Conservation (phyloP, 805 yeast genomes). For the Cyberlindnera mrakii region DNA sequence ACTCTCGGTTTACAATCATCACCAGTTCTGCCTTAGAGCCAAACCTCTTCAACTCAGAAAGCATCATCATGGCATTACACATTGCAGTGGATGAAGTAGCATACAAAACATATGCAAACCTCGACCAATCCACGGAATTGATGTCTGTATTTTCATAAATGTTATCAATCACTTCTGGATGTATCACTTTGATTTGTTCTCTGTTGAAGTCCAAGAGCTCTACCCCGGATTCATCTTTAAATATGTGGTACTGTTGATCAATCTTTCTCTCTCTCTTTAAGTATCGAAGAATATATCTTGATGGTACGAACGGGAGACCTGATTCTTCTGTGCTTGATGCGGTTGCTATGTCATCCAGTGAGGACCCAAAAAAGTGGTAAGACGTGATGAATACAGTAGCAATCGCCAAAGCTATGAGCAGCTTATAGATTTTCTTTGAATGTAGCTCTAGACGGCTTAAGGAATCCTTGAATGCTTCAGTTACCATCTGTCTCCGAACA, state of each 20-base stretch:
- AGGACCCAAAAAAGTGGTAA: too few relatives aligned
- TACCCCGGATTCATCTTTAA: not conserved
- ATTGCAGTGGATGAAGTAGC: constrained; percentile 48
- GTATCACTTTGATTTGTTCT: constrained; percentile 16
- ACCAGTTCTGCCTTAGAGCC: constrained; percentile 41
- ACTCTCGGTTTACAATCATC: constrained; percentile 32
- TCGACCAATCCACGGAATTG: constrained; percentile 32
- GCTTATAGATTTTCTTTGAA: too few relatives aligned
- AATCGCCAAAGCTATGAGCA: too few relatives aligned
- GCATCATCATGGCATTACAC: constrained; percentile 46
- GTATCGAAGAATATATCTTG: not conserved
- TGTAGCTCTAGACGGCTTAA: too few relatives aligned
- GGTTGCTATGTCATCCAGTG: too few relatives aligned
- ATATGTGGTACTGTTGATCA: not conserved
- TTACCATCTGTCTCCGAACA: too few relatives aligned
- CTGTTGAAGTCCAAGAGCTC: constrained; percentile 18
- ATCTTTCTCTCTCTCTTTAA: constrained; percentile 1
- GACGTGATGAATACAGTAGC: too few relatives aligned
- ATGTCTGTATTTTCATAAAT: constrained; percentile 14
- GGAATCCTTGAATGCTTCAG: too few relatives aligned
- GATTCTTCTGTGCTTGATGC: too few relatives aligned
- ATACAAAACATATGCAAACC: constrained; percentile 53
- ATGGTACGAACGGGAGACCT: too few relatives aligned
- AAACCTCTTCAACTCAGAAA: constrained; percentile 31
- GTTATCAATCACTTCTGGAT: constrained; percentile 20